A percentile compares a stretch with the other conserved stretches of the same genome.
Evolutionary conservation across 257 asterid species (phyloP).

Genomic region (Forsythia viridissima): DNA sequence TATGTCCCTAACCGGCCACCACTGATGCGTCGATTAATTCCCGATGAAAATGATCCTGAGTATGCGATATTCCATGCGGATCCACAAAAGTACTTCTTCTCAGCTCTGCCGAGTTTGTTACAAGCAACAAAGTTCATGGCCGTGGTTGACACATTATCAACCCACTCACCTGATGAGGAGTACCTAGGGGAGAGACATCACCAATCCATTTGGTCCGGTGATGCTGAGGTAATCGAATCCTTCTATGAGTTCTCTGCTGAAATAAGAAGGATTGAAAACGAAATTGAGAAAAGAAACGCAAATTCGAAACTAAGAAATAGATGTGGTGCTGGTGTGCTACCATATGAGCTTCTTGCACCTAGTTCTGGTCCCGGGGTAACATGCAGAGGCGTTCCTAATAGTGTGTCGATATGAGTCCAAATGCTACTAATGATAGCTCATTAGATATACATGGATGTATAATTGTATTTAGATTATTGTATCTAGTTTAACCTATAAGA

Average conservation of each 20-base stretch:
- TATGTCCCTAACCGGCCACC: constrained; percentile 97
- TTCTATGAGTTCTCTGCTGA: constrained; percentile 75
- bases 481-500: background rate
- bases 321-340: constrained; percentile 96
- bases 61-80: constrained; percentile 57
- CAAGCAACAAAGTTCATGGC: constrained; percentile 98
- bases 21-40: constrained; percentile 75
- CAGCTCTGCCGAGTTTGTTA: constrained; percentile 74
- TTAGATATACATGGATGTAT: background rate
- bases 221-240: constrained; percentile 56
- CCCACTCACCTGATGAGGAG: constrained; percentile 94
- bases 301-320: constrained; percentile 54
- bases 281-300: constrained; percentile 63
- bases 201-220: constrained; percentile 85
- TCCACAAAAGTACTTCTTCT: constrained; percentile 79
- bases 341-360: constrained; percentile 91
- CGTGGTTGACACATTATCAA: constrained; percentile 83
- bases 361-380: constrained; percentile 94
- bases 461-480: background rate
- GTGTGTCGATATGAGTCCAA: constrained; percentile 72
- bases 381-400: constrained; percentile 92
- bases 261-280: constrained; percentile 63
- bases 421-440: background rate
- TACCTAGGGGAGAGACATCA: constrained; percentile 83
- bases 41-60: constrained; percentile 73